These are phyloP conservation scores for Apiospora saccharicola DNA, from an alignment of 2,329 filamentous ascomycete species.

Conservation along the genomic window DNA sequence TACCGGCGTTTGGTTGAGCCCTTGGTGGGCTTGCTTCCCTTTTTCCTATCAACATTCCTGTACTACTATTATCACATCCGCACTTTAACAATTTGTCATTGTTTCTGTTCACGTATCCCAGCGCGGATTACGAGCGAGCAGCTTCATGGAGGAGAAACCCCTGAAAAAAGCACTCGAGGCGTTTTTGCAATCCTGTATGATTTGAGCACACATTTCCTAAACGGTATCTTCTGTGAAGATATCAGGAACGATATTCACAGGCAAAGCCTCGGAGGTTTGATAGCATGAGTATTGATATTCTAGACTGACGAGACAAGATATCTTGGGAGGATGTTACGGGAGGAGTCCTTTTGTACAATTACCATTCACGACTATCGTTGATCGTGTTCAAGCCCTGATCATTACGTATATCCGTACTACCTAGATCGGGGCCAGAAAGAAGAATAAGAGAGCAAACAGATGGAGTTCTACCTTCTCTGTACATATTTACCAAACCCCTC, in stretches of 20 bases:
- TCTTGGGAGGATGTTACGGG: neutral
- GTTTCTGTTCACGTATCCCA: neutral
- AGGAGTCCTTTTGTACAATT: constrained; percentile 17
- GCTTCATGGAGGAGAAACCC: constrained; percentile 1
- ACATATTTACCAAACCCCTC: neutral
- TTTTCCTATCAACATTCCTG: constrained; percentile 28
- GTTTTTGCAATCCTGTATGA: constrained; percentile 17
- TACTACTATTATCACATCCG: neutral
- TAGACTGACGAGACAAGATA: constrained; percentile 20
- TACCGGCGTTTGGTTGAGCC: neutral
- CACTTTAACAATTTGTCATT: neutral
- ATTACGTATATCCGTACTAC: neutral
- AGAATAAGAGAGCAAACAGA: neutral
- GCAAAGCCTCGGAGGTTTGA: neutral
- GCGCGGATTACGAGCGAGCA: neutral
- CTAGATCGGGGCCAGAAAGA: neutral
- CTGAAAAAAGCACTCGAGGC: constrained; percentile 14
- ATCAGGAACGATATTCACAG: neutral
- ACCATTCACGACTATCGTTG: constrained; percentile 24
- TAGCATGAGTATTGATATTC: neutral
- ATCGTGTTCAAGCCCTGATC: constrained; percentile 10
- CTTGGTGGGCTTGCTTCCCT: constrained; percentile 18
- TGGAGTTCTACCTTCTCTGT: constrained; percentile 13
- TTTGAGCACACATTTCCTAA: neutral
- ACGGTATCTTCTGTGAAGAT: constrained; percentile 22